These are phyloP conservation scores for Trematosphaeria pertusa DNA, from an alignment of 2,329 filamentous ascomycete genomes.

Conservation along the genomic window DNA sequence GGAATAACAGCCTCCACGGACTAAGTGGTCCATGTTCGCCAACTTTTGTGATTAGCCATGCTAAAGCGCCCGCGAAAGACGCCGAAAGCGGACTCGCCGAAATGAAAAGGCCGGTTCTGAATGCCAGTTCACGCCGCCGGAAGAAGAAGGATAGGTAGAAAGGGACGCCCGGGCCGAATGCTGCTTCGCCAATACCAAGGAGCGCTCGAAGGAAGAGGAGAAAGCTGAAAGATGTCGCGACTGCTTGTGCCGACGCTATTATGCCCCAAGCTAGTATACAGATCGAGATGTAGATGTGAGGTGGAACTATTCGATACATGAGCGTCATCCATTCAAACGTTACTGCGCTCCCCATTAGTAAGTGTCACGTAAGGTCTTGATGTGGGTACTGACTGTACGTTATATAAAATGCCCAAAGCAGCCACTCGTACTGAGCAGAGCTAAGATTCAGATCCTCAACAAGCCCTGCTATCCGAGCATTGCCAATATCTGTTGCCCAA, in stretches of 20 bases:
- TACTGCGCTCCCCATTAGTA: slow-evolving; percentile 43
- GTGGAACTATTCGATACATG: slow-evolving; percentile 65
- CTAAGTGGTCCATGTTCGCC: slow-evolving; percentile 72
- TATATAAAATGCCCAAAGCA: slow-evolving; percentile 69
- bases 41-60: slow-evolving; percentile 77
- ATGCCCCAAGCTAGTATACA: slow-evolving; percentile 82
- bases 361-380: too few species aligned
- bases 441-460: slow-evolving; percentile 61
- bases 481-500: slow-evolving; percentile 61
- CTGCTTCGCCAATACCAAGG: slow-evolving; percentile 66
- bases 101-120: slow-evolving; percentile 85
- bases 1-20: slow-evolving; percentile 84
- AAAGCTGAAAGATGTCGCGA: slow-evolving; percentile 57
- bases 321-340: slow-evolving; percentile 72
- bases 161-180: slow-evolving; percentile 68
- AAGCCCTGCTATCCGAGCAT: slow-evolving; percentile 68
- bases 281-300: slow-evolving; percentile 66
- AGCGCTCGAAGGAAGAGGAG: slow-evolving; percentile 67
- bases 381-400: slow-evolving; percentile 59
- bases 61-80: slow-evolving; percentile 77
- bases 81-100: slow-evolving; percentile 71
- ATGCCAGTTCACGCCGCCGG: slow-evolving; percentile 74
- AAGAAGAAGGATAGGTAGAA: slow-evolving; percentile 72
- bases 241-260: slow-evolving; percentile 73
- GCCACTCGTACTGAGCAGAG: slow-evolving; percentile 65